Conservation (phyloP, 2,329 filamentous ascomycete species). For the Xylaria hypoxylon region DNA sequence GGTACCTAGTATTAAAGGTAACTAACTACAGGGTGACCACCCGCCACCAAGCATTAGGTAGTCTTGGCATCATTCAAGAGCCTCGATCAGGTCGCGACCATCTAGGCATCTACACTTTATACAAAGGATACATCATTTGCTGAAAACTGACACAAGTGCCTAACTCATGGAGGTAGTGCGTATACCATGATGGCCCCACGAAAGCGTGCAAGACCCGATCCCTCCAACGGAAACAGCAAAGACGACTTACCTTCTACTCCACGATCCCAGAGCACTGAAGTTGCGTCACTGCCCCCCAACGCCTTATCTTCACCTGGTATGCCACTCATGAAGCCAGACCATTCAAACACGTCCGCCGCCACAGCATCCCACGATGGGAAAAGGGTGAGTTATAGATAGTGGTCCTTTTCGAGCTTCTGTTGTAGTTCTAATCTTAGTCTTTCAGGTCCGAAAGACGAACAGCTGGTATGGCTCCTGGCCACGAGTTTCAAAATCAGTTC, state of each 20-base stretch:
- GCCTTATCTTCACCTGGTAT: conserved; percentile 38
- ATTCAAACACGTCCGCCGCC: conserved; percentile 38
- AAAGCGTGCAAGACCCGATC: conserved; percentile 56
- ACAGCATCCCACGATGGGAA: conserved; percentile 36
- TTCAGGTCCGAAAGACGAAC: conserved; percentile 62
- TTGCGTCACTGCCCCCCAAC: conserved; percentile 45
- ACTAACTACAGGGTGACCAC: not conserved
- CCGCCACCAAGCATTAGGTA: not conserved
- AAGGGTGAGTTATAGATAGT: conserved; percentile 38
- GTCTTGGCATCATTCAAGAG: conserved; percentile 18
- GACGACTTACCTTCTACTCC: conserved; percentile 39
- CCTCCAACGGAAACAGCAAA: conserved; percentile 44
- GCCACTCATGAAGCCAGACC: conserved; percentile 40
- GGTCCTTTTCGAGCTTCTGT: conserved; percentile 1
- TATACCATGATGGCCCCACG: conserved; percentile 56
- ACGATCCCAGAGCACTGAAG: conserved; percentile 38
- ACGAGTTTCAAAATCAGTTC: conserved; percentile 64
- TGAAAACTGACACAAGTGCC: not conserved
- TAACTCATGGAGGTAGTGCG: conserved; percentile 29
- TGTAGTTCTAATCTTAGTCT: conserved; percentile 34
- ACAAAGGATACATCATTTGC: conserved; percentile 11
- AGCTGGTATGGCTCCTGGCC: conserved; percentile 76
- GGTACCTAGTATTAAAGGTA: not conserved
- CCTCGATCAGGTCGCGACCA: not conserved
- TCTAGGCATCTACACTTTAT: conserved; percentile 7